Percentiles rank a stretch among this genome's conserved stretches.
Conservation (phyloP, 192 early-diverging fungal species). For the Dimargaris cristalligena region DNA sequence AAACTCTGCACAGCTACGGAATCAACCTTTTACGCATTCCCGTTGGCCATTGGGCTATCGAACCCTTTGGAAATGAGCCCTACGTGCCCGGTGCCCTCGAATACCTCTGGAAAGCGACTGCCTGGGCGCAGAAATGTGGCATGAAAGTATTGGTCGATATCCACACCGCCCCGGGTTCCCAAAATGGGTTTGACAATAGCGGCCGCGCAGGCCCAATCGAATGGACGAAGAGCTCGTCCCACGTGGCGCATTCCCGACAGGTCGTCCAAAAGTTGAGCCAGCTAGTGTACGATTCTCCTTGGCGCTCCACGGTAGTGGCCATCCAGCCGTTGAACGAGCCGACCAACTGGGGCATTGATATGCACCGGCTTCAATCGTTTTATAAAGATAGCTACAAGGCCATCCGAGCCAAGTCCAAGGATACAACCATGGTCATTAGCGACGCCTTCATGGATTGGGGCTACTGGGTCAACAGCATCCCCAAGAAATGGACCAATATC, state of each 20-base stretch:
- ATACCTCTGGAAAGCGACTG: constrained; percentile 34
- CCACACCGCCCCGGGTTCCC: constrained; percentile 54
- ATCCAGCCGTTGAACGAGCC: constrained; percentile 30
- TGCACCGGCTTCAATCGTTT: constrained; percentile 20
- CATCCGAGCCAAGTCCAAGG: constrained; percentile 15
- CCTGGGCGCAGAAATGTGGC: constrained; percentile 44
- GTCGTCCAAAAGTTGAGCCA: constrained; percentile 17
- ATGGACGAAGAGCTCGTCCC: constrained; percentile 18
- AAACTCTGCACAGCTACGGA: constrained; percentile 29
- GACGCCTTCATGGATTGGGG: not conserved
- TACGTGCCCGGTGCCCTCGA: constrained; percentile 37
- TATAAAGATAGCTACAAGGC: constrained; percentile 30
- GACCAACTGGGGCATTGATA: constrained; percentile 23
- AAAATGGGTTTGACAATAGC: constrained; percentile 45
- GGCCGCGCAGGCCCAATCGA: constrained; percentile 23
- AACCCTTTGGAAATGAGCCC: constrained; percentile 30
- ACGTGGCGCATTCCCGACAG: constrained; percentile 19
- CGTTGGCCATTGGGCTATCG: constrained; percentile 53
- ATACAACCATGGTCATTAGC: constrained; percentile 12
- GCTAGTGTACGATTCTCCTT: constrained; percentile 20
- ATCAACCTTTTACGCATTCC: constrained; percentile 57
- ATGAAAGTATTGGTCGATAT: constrained; percentile 50
- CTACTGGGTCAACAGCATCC: not conserved
- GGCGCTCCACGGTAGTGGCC: constrained; percentile 19
- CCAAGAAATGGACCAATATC: not conserved